Conservation (phyloP, 1,139 yeast species). For the Diutina catenulata region DNA sequence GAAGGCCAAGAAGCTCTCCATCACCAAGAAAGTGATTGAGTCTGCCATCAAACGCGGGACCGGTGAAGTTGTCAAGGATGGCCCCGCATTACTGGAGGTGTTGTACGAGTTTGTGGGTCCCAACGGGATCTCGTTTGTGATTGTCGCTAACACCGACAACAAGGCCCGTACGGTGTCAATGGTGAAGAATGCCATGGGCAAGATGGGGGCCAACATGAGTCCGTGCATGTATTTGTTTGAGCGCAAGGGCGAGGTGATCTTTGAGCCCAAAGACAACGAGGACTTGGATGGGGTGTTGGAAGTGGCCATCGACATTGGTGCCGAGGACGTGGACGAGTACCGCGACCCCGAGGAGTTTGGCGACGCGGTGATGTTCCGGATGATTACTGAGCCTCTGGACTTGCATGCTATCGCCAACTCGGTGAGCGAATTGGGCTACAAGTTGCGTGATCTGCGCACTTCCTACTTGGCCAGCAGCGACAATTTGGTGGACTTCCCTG, state of each 20-base stretch:
- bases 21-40: conserved; percentile 76
- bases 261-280: conserved; percentile 29
- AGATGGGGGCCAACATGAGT: conserved; percentile 57
- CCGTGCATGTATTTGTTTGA: conserved; percentile 74
- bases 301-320: conserved; percentile 65
- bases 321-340: conserved; percentile 62
- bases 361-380: conserved; percentile 9
- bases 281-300: conserved; percentile 59
- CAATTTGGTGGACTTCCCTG: conserved; percentile 40
- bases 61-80: conserved; percentile 34
- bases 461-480: conserved; percentile 59
- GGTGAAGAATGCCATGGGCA: conserved; percentile 66
- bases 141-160: conserved; percentile 83
- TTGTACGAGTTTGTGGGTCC: conserved; percentile 86
- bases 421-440: conserved; percentile 42
- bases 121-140: conserved; percentile 75
- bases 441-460: conserved; percentile 59
- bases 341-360: conserved; percentile 1
- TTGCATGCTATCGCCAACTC: conserved; percentile 50
- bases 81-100: conserved; percentile 25
- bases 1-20: conserved; percentile 64
- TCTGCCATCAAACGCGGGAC: conserved; percentile 78
- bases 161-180: conserved; percentile 70
- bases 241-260: conserved; percentile 58
- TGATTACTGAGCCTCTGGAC: conserved; percentile 50